Evolutionary conservation across 306 rosid species (phyloP).

Genomic region (Mucuna pruriens): DNA sequence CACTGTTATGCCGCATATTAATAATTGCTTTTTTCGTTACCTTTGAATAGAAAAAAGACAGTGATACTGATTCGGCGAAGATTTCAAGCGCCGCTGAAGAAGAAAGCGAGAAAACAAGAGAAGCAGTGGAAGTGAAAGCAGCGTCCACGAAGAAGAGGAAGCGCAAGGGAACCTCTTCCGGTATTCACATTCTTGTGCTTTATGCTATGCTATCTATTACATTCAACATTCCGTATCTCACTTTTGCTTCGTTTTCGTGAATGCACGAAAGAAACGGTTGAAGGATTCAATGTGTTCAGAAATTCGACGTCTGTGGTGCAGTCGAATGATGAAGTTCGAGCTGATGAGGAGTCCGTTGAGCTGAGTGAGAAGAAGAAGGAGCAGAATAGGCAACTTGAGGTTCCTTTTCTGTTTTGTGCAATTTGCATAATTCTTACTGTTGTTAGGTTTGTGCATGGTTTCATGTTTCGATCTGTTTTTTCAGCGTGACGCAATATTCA

Average conservation of each 20-base stretch:
- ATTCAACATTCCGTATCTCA: not conserved
- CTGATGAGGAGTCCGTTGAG: constrained; percentile 40
- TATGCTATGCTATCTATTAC: not conserved
- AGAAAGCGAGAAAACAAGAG: constrained; percentile 43
- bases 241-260: constrained; percentile 23
- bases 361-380: constrained; percentile 77
- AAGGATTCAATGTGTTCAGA: constrained; percentile 79
- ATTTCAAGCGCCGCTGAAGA: constrained; percentile 42
- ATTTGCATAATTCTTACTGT: not conserved
- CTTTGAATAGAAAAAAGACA: constrained; percentile 48
- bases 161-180: constrained; percentile 61
- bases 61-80: constrained; percentile 46
- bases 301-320: constrained; percentile 52
- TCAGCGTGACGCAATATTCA: constrained; percentile 70
- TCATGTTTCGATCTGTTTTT: not conserved
- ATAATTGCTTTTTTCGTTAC: not conserved
- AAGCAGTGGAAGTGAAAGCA: constrained; percentile 33
- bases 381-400: constrained; percentile 78
- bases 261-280: constrained; percentile 54
- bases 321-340: constrained; percentile 39
- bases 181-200: constrained; percentile 45
- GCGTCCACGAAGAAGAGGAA: constrained; percentile 71
- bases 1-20: not conserved
- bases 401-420: constrained; percentile 36
- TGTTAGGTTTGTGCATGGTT: constrained; percentile 1